A percentile compares a stretch with the other conserved stretches of the same genome.
Conservation (phyloP, 192 early-diverging fungal species). For the Backusella macrospora region DNA sequence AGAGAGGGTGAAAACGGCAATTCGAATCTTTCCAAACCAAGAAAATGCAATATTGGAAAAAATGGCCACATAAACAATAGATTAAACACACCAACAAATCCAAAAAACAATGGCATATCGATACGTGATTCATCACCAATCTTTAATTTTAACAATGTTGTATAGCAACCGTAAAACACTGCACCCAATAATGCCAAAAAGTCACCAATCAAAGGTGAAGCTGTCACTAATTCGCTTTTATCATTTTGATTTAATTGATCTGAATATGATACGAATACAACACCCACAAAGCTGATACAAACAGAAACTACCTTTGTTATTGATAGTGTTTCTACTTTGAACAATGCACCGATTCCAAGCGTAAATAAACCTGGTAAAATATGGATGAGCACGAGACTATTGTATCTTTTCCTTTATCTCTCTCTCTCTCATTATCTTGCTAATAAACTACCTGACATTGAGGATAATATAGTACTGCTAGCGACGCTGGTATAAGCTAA, state of each 20-base stretch:
- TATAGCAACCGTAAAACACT: constrained; percentile 79
- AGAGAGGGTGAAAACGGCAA: constrained; percentile 54
- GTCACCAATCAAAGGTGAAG: constrained; percentile 60
- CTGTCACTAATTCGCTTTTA: constrained; percentile 11
- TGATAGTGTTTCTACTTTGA: constrained; percentile 64
- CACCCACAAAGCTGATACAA: constrained; percentile 61
- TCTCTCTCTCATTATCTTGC: background rate
- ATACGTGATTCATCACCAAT: constrained; percentile 71
- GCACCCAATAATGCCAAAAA: constrained; percentile 71
- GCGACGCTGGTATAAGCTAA: constrained; percentile 76
- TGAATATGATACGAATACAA: constrained; percentile 60
- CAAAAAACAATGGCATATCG: constrained; percentile 77
- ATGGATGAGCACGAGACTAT: background rate
- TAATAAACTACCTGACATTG: constrained; percentile 57
- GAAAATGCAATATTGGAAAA: constrained; percentile 60
- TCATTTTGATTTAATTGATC: constrained; percentile 41
- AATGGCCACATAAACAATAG: constrained; percentile 67
- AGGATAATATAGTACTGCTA: constrained; percentile 73
- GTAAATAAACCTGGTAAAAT: constrained; percentile 65
- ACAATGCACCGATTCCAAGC: constrained; percentile 61
- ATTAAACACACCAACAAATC: constrained; percentile 78
- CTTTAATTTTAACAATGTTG: constrained; percentile 67
- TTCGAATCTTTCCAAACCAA: constrained; percentile 66
- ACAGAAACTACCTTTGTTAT: constrained; percentile 60
- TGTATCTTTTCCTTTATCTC: no score